Evolutionary conservation across 768 basidiomycete genomes (phyloP).

Genomic region (Pisolithus marmoratus): DNA sequence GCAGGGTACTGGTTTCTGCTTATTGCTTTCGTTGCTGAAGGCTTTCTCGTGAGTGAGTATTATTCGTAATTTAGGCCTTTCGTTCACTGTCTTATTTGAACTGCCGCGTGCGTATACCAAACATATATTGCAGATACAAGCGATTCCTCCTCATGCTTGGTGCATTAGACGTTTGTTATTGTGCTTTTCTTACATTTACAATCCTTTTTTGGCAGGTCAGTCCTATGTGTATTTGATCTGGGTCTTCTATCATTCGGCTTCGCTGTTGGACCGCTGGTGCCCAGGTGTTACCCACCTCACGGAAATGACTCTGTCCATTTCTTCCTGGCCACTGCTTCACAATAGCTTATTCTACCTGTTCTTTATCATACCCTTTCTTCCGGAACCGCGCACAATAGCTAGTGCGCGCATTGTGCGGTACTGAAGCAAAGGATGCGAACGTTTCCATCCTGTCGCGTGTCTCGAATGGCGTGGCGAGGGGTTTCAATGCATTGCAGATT

Average conservation of each 20-base stretch:
- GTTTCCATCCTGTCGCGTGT: conserved; percentile 2
- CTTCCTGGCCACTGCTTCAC: conserved; percentile 52
- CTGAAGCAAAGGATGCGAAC: conserved; percentile 7
- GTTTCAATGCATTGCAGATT: conserved; percentile 67
- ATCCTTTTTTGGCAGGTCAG: conserved; percentile 39
- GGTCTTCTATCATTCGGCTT: conserved; percentile 74
- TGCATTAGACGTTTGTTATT: not conserved
- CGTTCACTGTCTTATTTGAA: not conserved
- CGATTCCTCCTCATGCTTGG: conserved; percentile 47
- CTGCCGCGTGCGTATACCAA: conserved; percentile 40
- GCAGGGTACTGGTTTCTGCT: conserved; percentile 81
- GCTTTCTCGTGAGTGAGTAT: conserved; percentile 61
- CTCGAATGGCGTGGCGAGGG: conserved; percentile 46
- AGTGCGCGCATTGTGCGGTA: conserved; percentile 31
- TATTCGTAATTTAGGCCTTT: not conserved
- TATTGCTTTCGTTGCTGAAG: conserved; percentile 60
- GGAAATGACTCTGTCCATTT: conserved; percentile 59
- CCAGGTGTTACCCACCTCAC: conserved; percentile 57
- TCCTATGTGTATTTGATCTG: conserved; percentile 55
- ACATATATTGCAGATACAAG: conserved; percentile 71
- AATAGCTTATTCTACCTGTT: conserved; percentile 45
- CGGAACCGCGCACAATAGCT: conserved; percentile 65
- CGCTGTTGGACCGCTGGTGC: conserved; percentile 70
- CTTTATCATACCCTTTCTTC: conserved; percentile 55
- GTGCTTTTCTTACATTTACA: conserved; percentile 7